Conservation (phyloP, 2,329 filamentous ascomycete species). For the Verticillium nonalfalfae region DNA sequence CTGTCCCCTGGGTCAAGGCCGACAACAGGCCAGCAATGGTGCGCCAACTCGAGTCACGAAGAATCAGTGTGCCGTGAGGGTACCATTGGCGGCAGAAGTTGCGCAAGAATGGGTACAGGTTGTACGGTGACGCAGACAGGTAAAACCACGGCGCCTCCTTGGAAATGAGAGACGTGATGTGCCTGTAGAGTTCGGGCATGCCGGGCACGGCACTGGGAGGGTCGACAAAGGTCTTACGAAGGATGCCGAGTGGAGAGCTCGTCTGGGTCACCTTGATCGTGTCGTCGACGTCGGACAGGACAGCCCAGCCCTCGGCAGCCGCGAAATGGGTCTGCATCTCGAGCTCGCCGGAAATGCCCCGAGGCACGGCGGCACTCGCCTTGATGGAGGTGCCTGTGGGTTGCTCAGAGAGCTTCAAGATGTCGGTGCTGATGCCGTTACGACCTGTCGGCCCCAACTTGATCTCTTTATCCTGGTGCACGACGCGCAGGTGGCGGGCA, state of each 20-base stretch:
- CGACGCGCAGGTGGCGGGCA: conserved; percentile 59
- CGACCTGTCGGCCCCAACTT: conserved; percentile 63
- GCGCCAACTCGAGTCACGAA: conserved; percentile 83
- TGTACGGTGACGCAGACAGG: conserved; percentile 89
- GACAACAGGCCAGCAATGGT: conserved; percentile 74
- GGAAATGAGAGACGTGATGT: conserved; percentile 49
- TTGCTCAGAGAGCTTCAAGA: conserved; percentile 42
- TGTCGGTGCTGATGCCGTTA: conserved; percentile 66
- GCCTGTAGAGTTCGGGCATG: conserved; percentile 78
- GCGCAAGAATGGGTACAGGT: conserved; percentile 81
- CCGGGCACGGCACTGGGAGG: conserved; percentile 63
- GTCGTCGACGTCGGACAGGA: conserved; percentile 90
- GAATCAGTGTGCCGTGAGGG: conserved; percentile 71
- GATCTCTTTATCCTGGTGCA: conserved; percentile 43
- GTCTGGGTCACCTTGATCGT: conserved; percentile 92
- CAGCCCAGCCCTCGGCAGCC: conserved; percentile 70
- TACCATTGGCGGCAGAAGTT: conserved; percentile 66
- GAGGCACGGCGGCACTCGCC: conserved; percentile 42
- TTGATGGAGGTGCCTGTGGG: conserved; percentile 38
- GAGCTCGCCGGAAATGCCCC: conserved; percentile 46
- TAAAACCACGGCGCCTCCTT: conserved; percentile 79
- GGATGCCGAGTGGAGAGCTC: conserved; percentile 70
- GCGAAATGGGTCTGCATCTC: conserved; percentile 69
- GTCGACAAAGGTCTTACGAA: conserved; percentile 78
- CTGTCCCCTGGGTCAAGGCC: conserved; percentile 71